Base-by-base conservation (phyloP, 2,329 filamentous ascomycete genomes). In the Apiospora sp. region DNA sequence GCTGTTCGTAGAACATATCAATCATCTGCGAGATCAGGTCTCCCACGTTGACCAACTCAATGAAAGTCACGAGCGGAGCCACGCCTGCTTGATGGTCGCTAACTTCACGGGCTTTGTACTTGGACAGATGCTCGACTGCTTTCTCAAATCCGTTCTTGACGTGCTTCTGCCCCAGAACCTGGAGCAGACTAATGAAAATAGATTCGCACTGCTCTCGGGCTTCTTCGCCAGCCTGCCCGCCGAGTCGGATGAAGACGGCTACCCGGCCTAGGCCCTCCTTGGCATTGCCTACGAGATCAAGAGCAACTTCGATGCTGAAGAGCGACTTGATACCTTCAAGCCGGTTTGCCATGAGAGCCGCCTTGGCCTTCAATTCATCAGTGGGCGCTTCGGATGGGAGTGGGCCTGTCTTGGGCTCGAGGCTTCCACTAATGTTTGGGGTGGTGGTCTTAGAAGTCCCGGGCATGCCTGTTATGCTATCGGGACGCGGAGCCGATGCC, bases 11-110 rank as follows among this genome's bases (percentile, higher is more conserved):
- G 81, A 99, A 99, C 46, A 99, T 95, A 80, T 99, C 96, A 73
- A 99, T 91, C 96, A 99, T 99, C 82, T 99, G 96, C 73, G 97
- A 94, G 77, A 99, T 99, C 72, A 99, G 87, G 81, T 99, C 96
- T 73, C 96, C 96, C 0, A 99, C 96, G 80, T 99, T 99, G 81
- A 99, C 96, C 41, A 99, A 89, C 83, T 99, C 96, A 74, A 99
- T 91, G 79, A 99, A 99, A 0, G 94, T 98, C 67, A 98, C 95
- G 4, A 99, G 88, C 1, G 96, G 96, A 71, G 95, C 94, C 10
- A 98, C 95, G 0, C 93, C 94, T 46, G 89, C 86, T 75, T 91
- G 87, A 78, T 93, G 91, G 75, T 93, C 91, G 78, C 86, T 93
- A 44, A 94, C 92, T 76, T 97, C 93, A 22, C 95, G 91, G 54